Conservation (phyloP, 106 monocot species). For the Dactylorhiza incarnata region DNA sequence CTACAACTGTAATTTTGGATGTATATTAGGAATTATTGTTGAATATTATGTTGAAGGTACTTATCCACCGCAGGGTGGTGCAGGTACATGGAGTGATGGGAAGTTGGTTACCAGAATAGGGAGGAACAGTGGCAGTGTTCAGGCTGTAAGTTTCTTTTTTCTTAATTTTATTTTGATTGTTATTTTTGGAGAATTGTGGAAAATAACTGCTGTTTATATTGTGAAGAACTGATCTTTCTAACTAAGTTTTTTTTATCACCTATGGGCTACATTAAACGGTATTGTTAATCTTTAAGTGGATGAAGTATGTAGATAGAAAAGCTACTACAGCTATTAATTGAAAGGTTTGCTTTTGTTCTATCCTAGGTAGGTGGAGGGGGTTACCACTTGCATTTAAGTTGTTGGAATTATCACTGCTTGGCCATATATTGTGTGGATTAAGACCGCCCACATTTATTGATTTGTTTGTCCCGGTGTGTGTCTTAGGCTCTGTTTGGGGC, state of each 20-base stretch:
- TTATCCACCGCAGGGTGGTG: conserved; percentile 98
- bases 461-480: too few species aligned
- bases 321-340: not conserved
- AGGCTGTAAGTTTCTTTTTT: conserved; percentile 61
- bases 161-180: not conserved
- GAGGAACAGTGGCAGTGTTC: conserved; percentile 86
- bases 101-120: conserved; percentile 97
- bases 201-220: not conserved
- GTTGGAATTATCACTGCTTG: not conserved
- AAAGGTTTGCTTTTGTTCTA: not conserved
- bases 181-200: not conserved
- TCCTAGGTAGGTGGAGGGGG: not conserved
- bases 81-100: conserved; percentile 99
- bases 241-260: not conserved
- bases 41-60: conserved; percentile 38
- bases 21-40: not conserved
- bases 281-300: not conserved
- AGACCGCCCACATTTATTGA: too few species aligned
- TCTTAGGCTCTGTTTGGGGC: too few species aligned
- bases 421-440: too few species aligned
- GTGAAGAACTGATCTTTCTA: not conserved
- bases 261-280: not conserved
- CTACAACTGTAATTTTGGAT: not conserved
- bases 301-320: not conserved
- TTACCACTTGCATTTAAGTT: not conserved